Evolutionary conservation across 352 stramenopile species (phyloP).

Genomic region (Globisporangium emineosum): DNA sequence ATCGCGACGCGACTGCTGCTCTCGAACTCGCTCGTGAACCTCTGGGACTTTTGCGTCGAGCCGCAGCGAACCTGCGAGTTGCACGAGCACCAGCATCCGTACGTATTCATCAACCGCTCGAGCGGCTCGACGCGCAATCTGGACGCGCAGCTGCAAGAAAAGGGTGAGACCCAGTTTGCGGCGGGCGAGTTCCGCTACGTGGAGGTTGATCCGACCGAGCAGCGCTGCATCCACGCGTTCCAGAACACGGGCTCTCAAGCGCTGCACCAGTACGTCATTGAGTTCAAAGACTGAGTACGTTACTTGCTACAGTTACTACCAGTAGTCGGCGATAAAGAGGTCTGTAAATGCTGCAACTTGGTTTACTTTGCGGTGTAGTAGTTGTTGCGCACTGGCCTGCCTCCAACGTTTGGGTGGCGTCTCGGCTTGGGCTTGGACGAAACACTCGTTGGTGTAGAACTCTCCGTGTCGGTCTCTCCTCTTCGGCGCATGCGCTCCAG

Average conservation of each 20-base stretch:
- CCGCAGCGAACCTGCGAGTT: constrained; percentile 25
- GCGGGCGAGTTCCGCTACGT: constrained; percentile 32
- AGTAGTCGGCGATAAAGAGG: background rate
- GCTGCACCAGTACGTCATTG: constrained; percentile 40
- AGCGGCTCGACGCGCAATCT: constrained; percentile 27
- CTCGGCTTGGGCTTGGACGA: constrained; percentile 7
- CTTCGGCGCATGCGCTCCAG: constrained; percentile 9
- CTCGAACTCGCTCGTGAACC: constrained; percentile 29
- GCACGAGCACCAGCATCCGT: constrained; percentile 36
- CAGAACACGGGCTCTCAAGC: constrained; percentile 21
- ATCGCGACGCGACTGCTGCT: constrained; percentile 33
- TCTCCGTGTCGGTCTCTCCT: constrained; percentile 6
- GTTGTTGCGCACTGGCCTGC: background rate
- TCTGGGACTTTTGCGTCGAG: constrained; percentile 41
- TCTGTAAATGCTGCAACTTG: background rate
- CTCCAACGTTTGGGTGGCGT: background rate
- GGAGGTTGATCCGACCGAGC: constrained; percentile 19
- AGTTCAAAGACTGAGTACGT: constrained; percentile 26
- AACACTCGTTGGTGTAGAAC: background rate
- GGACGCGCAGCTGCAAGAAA: constrained; percentile 25
- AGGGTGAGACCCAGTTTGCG: constrained; percentile 23
- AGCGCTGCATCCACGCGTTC: constrained; percentile 34
- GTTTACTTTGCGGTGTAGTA: background rate
- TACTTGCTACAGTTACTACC: background rate
- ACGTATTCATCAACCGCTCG: constrained; percentile 43